Percentiles rank a stretch among this genome's conserved stretches.
Evolutionary conservation across 176 grass and related monocot genomes (phyloP).

Genomic region (Guadua angustifolia): DNA sequence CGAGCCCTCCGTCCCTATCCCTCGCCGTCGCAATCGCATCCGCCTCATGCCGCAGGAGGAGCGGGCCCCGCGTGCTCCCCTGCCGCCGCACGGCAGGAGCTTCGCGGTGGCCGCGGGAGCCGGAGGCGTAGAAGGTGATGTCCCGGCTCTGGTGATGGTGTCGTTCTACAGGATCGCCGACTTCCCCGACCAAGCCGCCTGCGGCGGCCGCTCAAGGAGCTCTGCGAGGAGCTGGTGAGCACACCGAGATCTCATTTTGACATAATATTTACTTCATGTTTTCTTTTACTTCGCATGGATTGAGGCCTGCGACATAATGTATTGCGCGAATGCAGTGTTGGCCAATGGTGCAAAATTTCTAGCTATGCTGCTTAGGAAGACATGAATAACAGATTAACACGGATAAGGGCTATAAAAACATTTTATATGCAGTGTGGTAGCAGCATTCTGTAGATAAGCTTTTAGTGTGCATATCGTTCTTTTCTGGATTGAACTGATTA

Average conservation of each 20-base stretch:
- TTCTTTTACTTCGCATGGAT: background rate
- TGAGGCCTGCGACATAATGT: background rate
- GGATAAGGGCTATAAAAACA: background rate
- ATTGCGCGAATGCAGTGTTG: background rate
- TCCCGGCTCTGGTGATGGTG: conserved; percentile 60
- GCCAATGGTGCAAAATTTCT: background rate
- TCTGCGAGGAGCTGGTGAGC: conserved; percentile 87
- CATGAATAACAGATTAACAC: background rate
- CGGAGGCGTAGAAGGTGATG: background rate
- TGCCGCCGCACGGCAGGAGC: conserved; percentile 40
- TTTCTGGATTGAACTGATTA: background rate
- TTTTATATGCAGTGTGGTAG: background rate
- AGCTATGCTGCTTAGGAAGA: background rate
- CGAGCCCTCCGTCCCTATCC: conserved; percentile 13
- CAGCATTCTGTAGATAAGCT: background rate
- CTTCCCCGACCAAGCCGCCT: conserved; percentile 75
- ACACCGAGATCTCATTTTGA: background rate
- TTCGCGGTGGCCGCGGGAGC: conserved; percentile 29
- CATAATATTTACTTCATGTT: background rate
- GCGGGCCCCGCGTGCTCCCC: conserved; percentile 10
- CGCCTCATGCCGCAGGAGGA: conserved; percentile 39
- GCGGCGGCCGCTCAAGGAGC: conserved; percentile 69
- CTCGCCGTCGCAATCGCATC: conserved; percentile 11
- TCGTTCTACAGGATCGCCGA: conserved; percentile 90
- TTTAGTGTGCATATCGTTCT: background rate